Evolutionary conservation across 768 basidiomycete genomes (phyloP).

Genomic region (Tylopilus cervinicoccineus): DNA sequence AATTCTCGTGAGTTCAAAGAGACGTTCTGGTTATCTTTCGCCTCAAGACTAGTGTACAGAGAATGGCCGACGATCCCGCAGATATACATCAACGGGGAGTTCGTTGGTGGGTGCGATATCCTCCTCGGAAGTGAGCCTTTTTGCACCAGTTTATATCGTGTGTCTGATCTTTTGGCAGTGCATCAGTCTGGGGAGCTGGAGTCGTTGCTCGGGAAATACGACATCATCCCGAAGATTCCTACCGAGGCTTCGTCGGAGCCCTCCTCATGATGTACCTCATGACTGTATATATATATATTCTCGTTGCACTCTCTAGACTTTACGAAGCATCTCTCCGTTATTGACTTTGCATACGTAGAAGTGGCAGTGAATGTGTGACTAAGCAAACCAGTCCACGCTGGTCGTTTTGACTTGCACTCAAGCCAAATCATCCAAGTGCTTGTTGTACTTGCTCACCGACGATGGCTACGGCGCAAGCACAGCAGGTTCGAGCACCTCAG

Average conservation of each 20-base stretch:
- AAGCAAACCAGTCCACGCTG: slow-evolving; percentile 4
- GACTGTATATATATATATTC: not conserved
- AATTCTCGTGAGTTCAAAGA: slow-evolving; percentile 82
- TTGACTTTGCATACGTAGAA: not conserved
- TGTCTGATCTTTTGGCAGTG: slow-evolving; percentile 50
- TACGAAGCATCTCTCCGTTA: not conserved
- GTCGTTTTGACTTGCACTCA: not conserved
- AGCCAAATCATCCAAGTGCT: not conserved
- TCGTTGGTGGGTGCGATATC: slow-evolving; percentile 97
- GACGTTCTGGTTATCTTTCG: not conserved
- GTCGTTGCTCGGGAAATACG: slow-evolving; percentile 65
- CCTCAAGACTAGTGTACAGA: slow-evolving; percentile 37
- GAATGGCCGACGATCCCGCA: slow-evolving; percentile 99
- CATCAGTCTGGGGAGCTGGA: slow-evolving; percentile 95
- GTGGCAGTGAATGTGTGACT: slow-evolving; percentile 7
- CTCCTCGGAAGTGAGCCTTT: slow-evolving; percentile 73
- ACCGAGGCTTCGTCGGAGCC: slow-evolving; percentile 2
- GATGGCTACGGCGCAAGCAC: slow-evolving; percentile 50
- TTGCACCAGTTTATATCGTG: not conserved
- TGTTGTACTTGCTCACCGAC: slow-evolving; percentile 1
- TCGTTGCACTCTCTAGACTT: not conserved
- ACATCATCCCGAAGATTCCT: slow-evolving; percentile 55
- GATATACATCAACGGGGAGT: slow-evolving; percentile 91
- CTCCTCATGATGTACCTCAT: not conserved
- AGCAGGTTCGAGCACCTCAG: slow-evolving; percentile 75